These are phyloP conservation scores for Flaveria bidentis DNA, from an alignment of 129 eudicot species.

Conservation along the genomic window DNA sequence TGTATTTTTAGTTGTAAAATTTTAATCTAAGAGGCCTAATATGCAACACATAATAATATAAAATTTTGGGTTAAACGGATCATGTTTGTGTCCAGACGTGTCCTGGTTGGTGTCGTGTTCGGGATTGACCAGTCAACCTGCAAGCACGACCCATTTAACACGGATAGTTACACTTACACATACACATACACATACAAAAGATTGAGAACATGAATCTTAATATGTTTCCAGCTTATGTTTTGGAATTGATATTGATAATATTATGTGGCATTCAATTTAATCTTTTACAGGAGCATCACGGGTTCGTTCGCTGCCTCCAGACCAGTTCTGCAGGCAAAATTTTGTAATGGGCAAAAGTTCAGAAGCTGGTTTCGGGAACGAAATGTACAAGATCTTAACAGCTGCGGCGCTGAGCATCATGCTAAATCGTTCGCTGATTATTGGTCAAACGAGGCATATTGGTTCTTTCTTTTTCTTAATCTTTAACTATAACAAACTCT, in stretches of 20 bases:
- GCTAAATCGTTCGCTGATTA: slow-evolving; percentile 54
- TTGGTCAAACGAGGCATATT: slow-evolving; percentile 66
- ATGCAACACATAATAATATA: neutral
- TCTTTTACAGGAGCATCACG: slow-evolving; percentile 41
- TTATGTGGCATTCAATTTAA: neutral
- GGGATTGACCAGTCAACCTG: too few relatives aligned
- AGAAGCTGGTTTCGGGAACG: slow-evolving; percentile 62
- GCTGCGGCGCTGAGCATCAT: slow-evolving; percentile 61
- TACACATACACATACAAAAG: neutral
- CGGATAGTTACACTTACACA: neutral
- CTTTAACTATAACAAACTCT: neutral
- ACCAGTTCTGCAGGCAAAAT: slow-evolving; percentile 54
- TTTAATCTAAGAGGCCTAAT: neutral
- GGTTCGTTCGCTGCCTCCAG: slow-evolving; percentile 46
- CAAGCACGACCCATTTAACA: too few relatives aligned
- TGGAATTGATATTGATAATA: neutral
- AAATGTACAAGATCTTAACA: slow-evolving; percentile 61
- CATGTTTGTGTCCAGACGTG: neutral
- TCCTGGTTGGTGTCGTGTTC: too few relatives aligned
- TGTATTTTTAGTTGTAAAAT: neutral
- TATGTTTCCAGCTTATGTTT: neutral
- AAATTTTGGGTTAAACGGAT: neutral
- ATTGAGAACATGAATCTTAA: neutral
- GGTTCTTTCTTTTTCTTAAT: slow-evolving; percentile 43
- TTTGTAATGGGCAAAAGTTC: slow-evolving; percentile 58